Evolutionary conservation across 345 rosid species (phyloP), one percentile per base, ranked within the genome.

Genomic region (Hibiscus mutabilis): DNA sequence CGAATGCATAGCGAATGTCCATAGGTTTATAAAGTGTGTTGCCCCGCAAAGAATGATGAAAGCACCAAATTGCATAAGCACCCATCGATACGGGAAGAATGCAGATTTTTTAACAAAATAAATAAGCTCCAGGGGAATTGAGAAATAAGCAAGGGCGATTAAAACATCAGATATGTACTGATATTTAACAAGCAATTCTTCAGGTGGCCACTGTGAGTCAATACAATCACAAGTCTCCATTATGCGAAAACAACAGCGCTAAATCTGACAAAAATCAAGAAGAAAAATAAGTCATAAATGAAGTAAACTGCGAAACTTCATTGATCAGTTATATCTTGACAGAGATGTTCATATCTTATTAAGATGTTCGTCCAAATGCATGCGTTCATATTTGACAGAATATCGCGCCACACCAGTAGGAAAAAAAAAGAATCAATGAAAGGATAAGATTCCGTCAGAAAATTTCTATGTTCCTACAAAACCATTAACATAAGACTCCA

Each of bases 41-140:
- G 96, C 96, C 44, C 98, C 98, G 69, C 98, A 94, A 59, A 91
- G 96, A 64, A 94, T 84, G 75, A 94, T 94, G 47, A 94, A 94
- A 57, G 96, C 95, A 42, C 98, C 96, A 53, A 94, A 94, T 80
- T 91, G 98, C 96, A 91, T 83, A 1, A 94, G 96, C 72, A 94
- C 98, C 97, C 97, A 89, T 86, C 89, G 82, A 73, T 94, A 94
- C 0, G 98, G 98, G 83, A 89, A 91, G 86, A 91, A 87, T 0
- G 93, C 90, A 1, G 96, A 89, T 76, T 83, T 94, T 60, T 94
- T 90, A 64, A 94, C 97, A 70, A 94, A 94, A 62, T 88, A 91
- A 8, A 94, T 88, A 67, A 91, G 89, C 86, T 91, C 97, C 0
- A 94, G 49, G n/a, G 97, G 97, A 75, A 94, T 91, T 19, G 98